Evolutionary conservation across 106 monocot species (phyloP).

Genomic region (Allium sativum): DNA sequence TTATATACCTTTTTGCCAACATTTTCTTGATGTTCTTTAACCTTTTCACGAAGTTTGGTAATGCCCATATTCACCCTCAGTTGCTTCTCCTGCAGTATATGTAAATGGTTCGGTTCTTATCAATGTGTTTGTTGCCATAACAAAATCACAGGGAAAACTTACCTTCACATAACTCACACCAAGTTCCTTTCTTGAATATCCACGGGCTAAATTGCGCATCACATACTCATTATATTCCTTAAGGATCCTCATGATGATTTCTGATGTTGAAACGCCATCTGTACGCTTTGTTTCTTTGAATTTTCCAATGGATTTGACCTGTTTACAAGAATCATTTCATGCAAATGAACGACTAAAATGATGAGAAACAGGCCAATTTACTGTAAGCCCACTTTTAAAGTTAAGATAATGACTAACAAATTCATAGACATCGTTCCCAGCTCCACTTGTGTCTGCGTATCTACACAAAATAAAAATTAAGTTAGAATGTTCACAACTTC

Average conservation of each 20-base stretch:
- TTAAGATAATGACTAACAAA: slow-evolving; percentile 38
- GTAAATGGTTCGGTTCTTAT: not conserved
- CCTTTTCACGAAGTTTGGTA: slow-evolving; percentile 32
- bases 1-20: slow-evolving; percentile 28
- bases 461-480: slow-evolving; percentile 18
- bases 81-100: slow-evolving; percentile 27
- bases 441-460: slow-evolving; percentile 85
- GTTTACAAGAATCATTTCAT: slow-evolving; percentile 8
- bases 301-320: slow-evolving; percentile 76
- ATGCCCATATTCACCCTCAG: slow-evolving; percentile 18
- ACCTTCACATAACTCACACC: slow-evolving; percentile 88
- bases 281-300: slow-evolving; percentile 88
- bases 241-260: slow-evolving; percentile 82
- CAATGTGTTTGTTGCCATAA: not conserved
- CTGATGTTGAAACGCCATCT: slow-evolving; percentile 73
- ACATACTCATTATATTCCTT: slow-evolving; percentile 84
- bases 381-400: slow-evolving; percentile 6
- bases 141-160: not conserved
- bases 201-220: slow-evolving; percentile 86
- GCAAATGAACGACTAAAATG: not conserved
- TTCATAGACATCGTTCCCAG: slow-evolving; percentile 84
- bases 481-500: too few species aligned
- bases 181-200: slow-evolving; percentile 73
- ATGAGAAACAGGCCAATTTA: not conserved
- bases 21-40: slow-evolving; percentile 48